Evolutionary conservation across 139 green algal genomes (phyloP).

Genomic region (Volvox reticuliferus): DNA sequence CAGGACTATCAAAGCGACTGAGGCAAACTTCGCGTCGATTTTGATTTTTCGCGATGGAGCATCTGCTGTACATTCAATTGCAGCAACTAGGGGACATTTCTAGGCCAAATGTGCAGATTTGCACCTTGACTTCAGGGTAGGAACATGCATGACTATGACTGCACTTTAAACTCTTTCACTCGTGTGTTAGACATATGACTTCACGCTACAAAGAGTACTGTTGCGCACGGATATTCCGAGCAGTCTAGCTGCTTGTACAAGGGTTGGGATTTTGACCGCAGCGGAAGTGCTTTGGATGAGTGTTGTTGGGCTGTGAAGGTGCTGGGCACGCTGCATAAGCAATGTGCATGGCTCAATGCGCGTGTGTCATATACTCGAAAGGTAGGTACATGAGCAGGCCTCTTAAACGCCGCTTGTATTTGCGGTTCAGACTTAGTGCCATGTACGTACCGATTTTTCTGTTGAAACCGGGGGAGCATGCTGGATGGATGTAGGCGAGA

Average conservation of each 20-base stretch:
- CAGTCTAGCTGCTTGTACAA: background rate
- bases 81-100: constrained; percentile 1
- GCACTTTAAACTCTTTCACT: background rate
- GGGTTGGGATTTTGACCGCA: background rate
- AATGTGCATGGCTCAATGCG: constrained; percentile 13
- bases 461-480: constrained; percentile 16
- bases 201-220: background rate
- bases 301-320: constrained; percentile 3
- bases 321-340: constrained; percentile 31
- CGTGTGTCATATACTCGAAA: background rate
- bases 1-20: constrained; percentile 51
- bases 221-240: constrained; percentile 2
- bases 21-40: background rate
- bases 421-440: background rate
- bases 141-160: constrained; percentile 16
- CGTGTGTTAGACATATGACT: background rate
- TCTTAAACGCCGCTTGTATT: constrained; percentile 2
- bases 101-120: constrained; percentile 16
- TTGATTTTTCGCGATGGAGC: background rate
- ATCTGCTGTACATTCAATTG: constrained; percentile 29
- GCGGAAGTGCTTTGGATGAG: constrained; percentile 24
- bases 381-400: background rate
- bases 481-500: constrained; percentile 1
- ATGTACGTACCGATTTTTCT: background rate
- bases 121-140: constrained; percentile 9